phyloP scores from a whole-genome alignment of 2,329 filamentous ascomycete species.

The Didymella segeticola region DNA sequence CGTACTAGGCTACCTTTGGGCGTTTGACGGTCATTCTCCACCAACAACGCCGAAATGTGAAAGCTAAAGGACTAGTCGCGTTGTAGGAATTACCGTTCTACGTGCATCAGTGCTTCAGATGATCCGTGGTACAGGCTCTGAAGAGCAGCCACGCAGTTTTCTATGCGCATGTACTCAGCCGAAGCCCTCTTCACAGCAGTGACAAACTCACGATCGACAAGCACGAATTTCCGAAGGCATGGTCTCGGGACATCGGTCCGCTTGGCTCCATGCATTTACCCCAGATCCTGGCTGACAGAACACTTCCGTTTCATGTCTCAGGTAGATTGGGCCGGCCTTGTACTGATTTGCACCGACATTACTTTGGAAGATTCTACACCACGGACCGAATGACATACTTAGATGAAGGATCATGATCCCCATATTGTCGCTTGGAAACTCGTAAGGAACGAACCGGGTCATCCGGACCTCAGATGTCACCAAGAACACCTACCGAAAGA shows the following conservation, averaged over 20 bases:
- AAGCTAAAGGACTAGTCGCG: background rate
- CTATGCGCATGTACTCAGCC: no score
- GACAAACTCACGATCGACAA: background rate
- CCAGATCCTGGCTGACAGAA: conserved; percentile 4
- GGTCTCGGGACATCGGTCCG: conserved; percentile 12
- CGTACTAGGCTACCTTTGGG: conserved; percentile 5
- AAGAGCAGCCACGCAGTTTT: no score
- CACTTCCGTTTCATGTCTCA: conserved; percentile 5
- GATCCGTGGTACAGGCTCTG: no score
- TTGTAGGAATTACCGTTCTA: background rate
- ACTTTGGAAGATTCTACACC: conserved; percentile 8
- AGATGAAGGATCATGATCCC: conserved; percentile 12
- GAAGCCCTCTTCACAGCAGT: no score
- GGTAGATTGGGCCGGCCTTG: conserved; percentile 11
- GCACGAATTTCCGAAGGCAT: background rate
- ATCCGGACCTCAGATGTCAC: background rate
- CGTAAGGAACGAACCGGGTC: conserved; percentile 5
- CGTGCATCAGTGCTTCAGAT: background rate
- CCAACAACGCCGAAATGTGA: conserved; percentile 10
- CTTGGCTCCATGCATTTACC: conserved; percentile 8
- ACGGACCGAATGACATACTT: background rate
- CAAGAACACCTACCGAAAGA: background rate
- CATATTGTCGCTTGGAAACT: background rate
- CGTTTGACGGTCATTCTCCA: conserved; percentile 8
- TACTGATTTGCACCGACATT: conserved; percentile 1